Evolutionary conservation across 306 rosid species (phyloP).

Genomic region (Medicago lupulina): DNA sequence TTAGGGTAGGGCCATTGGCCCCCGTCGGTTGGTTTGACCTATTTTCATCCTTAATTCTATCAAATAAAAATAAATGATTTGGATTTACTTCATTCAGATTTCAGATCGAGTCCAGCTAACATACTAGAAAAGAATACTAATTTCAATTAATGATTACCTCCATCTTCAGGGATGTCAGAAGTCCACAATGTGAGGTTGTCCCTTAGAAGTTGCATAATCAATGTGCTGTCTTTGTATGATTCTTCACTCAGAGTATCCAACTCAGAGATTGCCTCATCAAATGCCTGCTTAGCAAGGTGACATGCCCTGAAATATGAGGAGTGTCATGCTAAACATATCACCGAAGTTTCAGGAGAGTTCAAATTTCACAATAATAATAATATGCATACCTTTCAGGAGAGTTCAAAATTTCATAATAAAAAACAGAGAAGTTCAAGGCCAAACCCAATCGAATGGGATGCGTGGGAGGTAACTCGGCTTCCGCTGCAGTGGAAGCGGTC

Average conservation of each 20-base stretch:
- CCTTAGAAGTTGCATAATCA: slow-evolving; percentile 77
- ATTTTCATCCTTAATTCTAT: neutral
- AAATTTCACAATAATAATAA: neutral
- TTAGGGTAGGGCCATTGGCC: too few relatives aligned
- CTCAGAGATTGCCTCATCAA: slow-evolving; percentile 75
- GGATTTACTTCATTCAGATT: slow-evolving; percentile 4
- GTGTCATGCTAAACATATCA: neutral
- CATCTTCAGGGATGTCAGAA: slow-evolving; percentile 67
- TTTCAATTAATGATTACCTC: slow-evolving; percentile 49
- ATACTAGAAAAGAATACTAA: neutral
- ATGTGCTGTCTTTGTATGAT: slow-evolving; percentile 73
- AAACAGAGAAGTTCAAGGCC: slow-evolving; percentile 74
- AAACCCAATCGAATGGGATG: slow-evolving; percentile 75
- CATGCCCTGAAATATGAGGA: slow-evolving; percentile 57
- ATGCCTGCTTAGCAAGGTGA: slow-evolving; percentile 71
- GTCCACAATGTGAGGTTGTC: slow-evolving; percentile 82
- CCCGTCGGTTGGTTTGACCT: too few relatives aligned
- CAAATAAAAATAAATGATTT: neutral
- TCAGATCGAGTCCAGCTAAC: slow-evolving; percentile 20
- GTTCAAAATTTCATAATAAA: slow-evolving; percentile 73
- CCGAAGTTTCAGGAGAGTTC: too few relatives aligned
- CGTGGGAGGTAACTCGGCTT: slow-evolving; percentile 62
- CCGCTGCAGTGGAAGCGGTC: slow-evolving; percentile 58
- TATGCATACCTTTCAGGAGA: slow-evolving; percentile 68
- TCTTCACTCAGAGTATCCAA: slow-evolving; percentile 68